Evolutionary conservation across 2,329 filamentous ascomycete genomes (phyloP), one percentile per base, ranked within the genome.

Genomic region (Lasiodiplodia sp.): DNA sequence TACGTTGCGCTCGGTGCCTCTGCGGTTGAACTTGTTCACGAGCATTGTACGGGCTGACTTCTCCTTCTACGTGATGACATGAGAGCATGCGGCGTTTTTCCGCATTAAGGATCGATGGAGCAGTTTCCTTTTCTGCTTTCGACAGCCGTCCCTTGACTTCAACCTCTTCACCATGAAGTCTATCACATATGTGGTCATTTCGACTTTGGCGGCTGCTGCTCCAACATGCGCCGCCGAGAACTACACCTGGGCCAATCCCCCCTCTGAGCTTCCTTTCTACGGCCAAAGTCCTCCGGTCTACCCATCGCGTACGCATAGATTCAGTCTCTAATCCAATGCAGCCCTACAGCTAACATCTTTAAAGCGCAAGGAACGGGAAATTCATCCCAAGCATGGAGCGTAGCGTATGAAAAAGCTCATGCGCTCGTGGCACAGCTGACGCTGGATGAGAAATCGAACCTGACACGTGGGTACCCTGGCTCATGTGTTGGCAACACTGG

Each of bases 401-500:
- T 70, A 7, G 74, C 76, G 49, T 78, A 77, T 40, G 71, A 71
- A 28, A 78, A 80, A 68, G 82, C 82, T 2, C 76, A 73, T 68
- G 73, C 72, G 1, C 73, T 84, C 16, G 78, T 83, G 12, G 74
- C 76, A 0, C 75, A 80, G 51, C 72, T 84, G 57, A 82, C 80
- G 1, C 71, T 79, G 7, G 78, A 81, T 40, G 82, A 84, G 69
- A 83, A 84, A 67, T 75, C 79, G 5, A 82, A 81, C 69, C 73
- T 78, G 37, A 79, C 80, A 2, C 77, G 78, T 40, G 79, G 79
- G 58, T 73, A 73, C 25, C 70, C 72, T 11, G 76, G 76, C 6
- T 67, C 66, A 5, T 80, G 79, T 52, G 75, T 77, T 25, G 79
- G 79, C 12, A 75, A 79, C 69, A 78, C 77, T 23, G 78, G 77